These are phyloP conservation scores for Lagenaria siceraria DNA, from an alignment of 306 rosid species.

Conservation along the genomic window DNA sequence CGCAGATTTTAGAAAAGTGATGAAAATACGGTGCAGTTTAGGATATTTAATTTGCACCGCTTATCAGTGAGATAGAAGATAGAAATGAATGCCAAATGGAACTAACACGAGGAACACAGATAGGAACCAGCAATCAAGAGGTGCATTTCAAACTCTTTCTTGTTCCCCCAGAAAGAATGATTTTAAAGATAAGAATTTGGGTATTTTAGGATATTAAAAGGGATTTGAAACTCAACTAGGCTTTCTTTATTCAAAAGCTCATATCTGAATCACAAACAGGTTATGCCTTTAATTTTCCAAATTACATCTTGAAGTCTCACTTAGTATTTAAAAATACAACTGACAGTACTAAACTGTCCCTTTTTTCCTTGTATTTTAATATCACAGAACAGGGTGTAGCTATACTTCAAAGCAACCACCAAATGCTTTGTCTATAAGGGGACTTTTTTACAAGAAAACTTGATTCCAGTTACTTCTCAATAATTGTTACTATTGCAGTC, in stretches of 20 bases:
- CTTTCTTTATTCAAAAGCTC: not conserved
- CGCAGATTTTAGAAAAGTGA: not conserved
- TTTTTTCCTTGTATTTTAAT: not conserved
- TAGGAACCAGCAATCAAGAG: not conserved
- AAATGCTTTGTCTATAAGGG: not conserved
- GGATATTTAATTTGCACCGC: not conserved
- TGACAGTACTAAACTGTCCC: not conserved
- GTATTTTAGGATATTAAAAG: not conserved
- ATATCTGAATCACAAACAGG: not conserved
- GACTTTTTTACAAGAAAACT: not conserved
- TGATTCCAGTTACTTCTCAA: not conserved
- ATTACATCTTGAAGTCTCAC: not conserved
- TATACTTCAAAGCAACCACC: not conserved
- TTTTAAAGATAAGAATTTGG: not conserved
- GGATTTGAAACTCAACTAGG: not conserved
- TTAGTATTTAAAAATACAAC: not conserved
- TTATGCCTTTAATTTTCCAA: not conserved
- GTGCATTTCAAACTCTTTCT: not conserved
- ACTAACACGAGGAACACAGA: not conserved
- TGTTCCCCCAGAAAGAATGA: not conserved
- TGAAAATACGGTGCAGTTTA: not conserved
- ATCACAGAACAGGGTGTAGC: not conserved
- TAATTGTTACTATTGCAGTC: not conserved
- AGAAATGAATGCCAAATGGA: not conserved
- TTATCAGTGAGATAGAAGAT: not conserved